A percentile compares a stretch with the other conserved stretches of the same genome.
Conservation (phyloP, 768 basidiomycete species). For the Krasilnikovozyma curviuscula region DNA sequence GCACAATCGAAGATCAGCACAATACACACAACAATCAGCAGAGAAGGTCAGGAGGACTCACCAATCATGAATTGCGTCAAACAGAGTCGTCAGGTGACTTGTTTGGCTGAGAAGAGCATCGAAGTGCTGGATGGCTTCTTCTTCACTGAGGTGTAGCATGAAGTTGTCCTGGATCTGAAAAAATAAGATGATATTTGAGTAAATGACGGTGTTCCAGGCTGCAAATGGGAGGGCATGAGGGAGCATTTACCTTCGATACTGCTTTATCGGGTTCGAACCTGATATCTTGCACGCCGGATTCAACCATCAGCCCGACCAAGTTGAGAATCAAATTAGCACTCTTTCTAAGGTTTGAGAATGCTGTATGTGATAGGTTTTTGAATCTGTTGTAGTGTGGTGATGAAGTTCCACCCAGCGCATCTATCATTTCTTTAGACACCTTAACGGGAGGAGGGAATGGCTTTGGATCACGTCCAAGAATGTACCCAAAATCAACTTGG, state of each 20-base stretch:
- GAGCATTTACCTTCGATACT: constrained; percentile 28
- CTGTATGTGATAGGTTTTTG: constrained; percentile 94
- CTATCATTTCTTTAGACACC: constrained; percentile 98
- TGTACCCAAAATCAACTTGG: constrained; percentile 96
- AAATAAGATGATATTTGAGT: background rate
- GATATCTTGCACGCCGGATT: constrained; percentile 94
- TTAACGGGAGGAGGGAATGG: constrained; percentile 96
- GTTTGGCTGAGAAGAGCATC: constrained; percentile 85
- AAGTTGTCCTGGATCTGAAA: constrained; percentile 91
- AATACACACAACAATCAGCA: no score
- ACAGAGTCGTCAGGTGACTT: constrained; percentile 74
- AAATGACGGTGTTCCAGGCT: background rate
- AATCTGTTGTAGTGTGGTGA: constrained; percentile 92
- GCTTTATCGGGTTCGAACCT: constrained; percentile 42
- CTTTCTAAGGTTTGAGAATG: constrained; percentile 86
- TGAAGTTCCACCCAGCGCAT: constrained; percentile 94
- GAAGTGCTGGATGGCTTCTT: constrained; percentile 93
- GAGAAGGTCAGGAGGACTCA: background rate
- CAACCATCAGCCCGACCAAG: constrained; percentile 88
- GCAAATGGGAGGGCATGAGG: background rate
- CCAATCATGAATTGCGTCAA: constrained; percentile 63
- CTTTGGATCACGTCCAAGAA: constrained; percentile 90
- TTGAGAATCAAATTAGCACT: constrained; percentile 94
- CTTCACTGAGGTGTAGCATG: constrained; percentile 77
- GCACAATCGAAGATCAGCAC: no score